Conservation (phyloP, 768 basidiomycete genomes). For the Russula olivacea region DNA sequence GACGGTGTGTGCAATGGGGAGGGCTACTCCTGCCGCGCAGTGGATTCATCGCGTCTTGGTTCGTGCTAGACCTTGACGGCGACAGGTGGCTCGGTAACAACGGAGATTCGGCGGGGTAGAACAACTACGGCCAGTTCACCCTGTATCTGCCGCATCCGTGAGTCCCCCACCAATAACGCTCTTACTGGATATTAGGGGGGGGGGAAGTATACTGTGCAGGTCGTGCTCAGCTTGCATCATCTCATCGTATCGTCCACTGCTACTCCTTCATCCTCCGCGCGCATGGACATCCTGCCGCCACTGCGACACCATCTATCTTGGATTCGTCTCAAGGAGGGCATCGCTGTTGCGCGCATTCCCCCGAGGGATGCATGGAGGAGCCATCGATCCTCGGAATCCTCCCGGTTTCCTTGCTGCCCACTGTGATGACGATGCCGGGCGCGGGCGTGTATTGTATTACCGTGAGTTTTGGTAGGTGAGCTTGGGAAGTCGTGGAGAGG, state of each 20-base stretch:
- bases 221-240: slow-evolving; percentile 6
- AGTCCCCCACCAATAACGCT: slow-evolving; percentile 6
- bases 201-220: not conserved
- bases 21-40: too few species aligned
- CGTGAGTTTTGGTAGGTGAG: slow-evolving; percentile 11
- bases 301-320: slow-evolving; percentile 49
- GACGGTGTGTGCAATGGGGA: too few species aligned
- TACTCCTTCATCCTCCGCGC: not conserved
- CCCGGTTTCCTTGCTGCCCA: slow-evolving; percentile 47
- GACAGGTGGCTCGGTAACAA: not conserved
- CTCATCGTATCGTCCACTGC: not conserved
- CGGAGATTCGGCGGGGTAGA: slow-evolving; percentile 25
- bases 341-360: slow-evolving; percentile 37
- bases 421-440: slow-evolving; percentile 28
- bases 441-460: slow-evolving; percentile 23
- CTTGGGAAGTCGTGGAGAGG: too few species aligned
- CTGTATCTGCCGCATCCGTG: slow-evolving; percentile 37
- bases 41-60: too few species aligned
- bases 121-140: slow-evolving; percentile 30
- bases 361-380: slow-evolving; percentile 39
- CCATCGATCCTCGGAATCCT: slow-evolving; percentile 54
- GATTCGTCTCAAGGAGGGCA: slow-evolving; percentile 48
- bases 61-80: slow-evolving; percentile 30
- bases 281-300: slow-evolving; percentile 26
- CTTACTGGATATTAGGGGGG: not conserved